phyloP scores from a whole-genome alignment of 257 asterid species.

The Scutellaria baicalensis region DNA sequence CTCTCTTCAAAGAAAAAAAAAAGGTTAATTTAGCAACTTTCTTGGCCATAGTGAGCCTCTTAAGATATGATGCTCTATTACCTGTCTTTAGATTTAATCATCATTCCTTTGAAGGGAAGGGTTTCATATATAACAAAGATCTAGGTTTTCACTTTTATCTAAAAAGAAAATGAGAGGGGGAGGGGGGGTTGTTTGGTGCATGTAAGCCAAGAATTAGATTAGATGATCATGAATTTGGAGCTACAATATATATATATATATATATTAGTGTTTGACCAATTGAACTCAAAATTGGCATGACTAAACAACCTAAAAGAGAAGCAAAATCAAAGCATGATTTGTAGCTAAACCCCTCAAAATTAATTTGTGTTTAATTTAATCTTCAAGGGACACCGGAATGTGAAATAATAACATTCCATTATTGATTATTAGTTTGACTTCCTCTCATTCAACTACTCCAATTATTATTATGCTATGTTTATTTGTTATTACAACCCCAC shows the following conservation, averaged over 20 bases:
- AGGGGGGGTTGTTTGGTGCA: slow-evolving; percentile 5
- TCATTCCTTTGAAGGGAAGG: no score
- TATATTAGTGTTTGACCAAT: slow-evolving; percentile 10
- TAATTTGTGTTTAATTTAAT: not conserved
- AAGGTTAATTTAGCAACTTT: no score
- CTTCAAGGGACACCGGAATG: not conserved
- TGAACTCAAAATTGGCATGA: slow-evolving; percentile 10
- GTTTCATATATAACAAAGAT: no score
- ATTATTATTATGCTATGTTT: slow-evolving; percentile 10
- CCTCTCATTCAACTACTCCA: slow-evolving; percentile 19
- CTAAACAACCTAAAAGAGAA: not conserved
- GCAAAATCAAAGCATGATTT: not conserved
- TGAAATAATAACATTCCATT: slow-evolving; percentile 10
- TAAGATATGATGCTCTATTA: no score
- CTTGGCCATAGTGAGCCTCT: no score
- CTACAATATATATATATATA: no score
- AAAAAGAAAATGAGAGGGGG: not conserved
- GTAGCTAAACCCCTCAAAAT: not conserved
- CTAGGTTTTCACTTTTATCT: no score
- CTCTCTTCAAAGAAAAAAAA: no score
- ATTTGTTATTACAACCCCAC: not conserved
- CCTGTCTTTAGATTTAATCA: no score
- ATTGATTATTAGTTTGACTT: slow-evolving; percentile 20
- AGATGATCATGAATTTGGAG: slow-evolving; percentile 1
- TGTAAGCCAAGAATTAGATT: slow-evolving; percentile 28